Conservation (phyloP, 208 protist species). For the Trypanosoma theileri region DNA sequence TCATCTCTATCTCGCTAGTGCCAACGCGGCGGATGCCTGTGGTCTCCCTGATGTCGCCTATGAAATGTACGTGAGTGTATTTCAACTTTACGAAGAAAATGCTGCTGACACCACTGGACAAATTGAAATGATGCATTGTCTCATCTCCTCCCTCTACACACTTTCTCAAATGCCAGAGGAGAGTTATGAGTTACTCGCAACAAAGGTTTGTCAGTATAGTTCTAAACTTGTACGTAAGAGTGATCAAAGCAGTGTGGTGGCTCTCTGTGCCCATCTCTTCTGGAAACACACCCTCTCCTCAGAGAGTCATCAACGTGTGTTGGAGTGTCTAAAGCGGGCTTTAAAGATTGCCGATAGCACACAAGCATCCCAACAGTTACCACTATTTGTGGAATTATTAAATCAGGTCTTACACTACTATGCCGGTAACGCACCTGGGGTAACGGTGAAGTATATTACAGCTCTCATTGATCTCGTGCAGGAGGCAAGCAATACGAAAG, state of each 20-base stretch:
- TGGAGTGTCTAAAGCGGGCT: conserved; percentile 93
- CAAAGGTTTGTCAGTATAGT: conserved; percentile 88
- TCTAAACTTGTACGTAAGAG: conserved; percentile 90
- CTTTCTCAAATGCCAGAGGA: conserved; percentile 74
- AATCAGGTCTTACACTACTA: conserved; percentile 95
- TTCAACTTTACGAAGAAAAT: conserved; percentile 95
- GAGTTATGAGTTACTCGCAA: conserved; percentile 91
- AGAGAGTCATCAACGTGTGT: conserved; percentile 65
- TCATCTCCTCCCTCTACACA: conserved; percentile 68
- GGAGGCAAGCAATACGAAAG: conserved; percentile 25
- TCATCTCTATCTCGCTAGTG: conserved; percentile 83
- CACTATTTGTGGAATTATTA: conserved; percentile 95
- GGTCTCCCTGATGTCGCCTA: conserved; percentile 79
- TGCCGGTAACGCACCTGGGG: conserved; percentile 60
- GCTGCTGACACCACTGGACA: conserved; percentile 83
- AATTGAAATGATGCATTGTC: conserved; percentile 65
- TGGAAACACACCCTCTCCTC: conserved; percentile 59
- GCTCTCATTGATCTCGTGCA: conserved; percentile 56
- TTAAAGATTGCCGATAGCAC: conserved; percentile 92
- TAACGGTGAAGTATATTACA: conserved; percentile 59
- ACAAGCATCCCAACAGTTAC: conserved; percentile 63
- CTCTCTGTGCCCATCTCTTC: conserved; percentile 88
- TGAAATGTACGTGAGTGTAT: conserved; percentile 88
- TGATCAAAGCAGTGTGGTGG: conserved; percentile 90
- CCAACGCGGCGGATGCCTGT: conserved; percentile 79